Percentiles rank a stretch among this genome's conserved stretches.
These are phyloP conservation scores for Phytophthora boehmeriae DNA, from an alignment of 352 stramenopile genomes.

Conservation along the genomic window DNA sequence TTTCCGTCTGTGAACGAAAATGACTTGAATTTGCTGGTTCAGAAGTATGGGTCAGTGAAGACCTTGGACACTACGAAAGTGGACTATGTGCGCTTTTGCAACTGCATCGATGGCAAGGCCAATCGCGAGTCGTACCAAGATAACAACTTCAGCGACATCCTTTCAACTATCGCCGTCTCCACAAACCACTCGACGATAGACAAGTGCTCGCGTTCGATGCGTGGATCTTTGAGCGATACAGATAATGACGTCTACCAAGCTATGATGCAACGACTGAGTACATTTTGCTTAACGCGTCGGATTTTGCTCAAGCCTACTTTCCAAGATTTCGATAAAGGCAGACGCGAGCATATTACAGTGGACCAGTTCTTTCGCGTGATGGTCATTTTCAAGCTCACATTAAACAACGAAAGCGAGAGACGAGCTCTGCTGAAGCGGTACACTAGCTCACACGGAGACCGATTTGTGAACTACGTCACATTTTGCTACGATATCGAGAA, in stretches of 20 bases:
- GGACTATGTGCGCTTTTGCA: conserved; percentile 82
- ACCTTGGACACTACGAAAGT: conserved; percentile 60
- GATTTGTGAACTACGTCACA: conserved; percentile 85
- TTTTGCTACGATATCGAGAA: conserved; percentile 84
- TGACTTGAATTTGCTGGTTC: conserved; percentile 61
- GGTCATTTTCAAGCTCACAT: conserved; percentile 74
- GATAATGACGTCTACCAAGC: conserved; percentile 49
- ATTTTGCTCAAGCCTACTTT: conserved; percentile 83
- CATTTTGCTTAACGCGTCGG: conserved; percentile 60
- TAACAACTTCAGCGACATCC: conserved; percentile 61
- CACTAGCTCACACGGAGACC: conserved; percentile 68
- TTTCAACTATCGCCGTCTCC: conserved; percentile 45
- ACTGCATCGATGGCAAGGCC: conserved; percentile 57
- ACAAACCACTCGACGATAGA: conserved; percentile 30
- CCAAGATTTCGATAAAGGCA: conserved; percentile 82
- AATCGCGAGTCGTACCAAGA: conserved; percentile 22
- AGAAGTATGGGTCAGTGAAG: conserved; percentile 58
- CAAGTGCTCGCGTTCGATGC: conserved; percentile 69
- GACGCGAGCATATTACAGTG: conserved; percentile 76
- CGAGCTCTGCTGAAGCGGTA: conserved; percentile 73
- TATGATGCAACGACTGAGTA: conserved; percentile 71
- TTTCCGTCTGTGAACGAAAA: conserved; percentile 67
- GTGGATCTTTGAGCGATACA: conserved; percentile 53
- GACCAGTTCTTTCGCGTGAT: conserved; percentile 87
- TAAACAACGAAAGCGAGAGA: conserved; percentile 54